phyloP scores from a whole-genome alignment of 2,329 filamentous ascomycete species.

The Xylaria sp. region DNA sequence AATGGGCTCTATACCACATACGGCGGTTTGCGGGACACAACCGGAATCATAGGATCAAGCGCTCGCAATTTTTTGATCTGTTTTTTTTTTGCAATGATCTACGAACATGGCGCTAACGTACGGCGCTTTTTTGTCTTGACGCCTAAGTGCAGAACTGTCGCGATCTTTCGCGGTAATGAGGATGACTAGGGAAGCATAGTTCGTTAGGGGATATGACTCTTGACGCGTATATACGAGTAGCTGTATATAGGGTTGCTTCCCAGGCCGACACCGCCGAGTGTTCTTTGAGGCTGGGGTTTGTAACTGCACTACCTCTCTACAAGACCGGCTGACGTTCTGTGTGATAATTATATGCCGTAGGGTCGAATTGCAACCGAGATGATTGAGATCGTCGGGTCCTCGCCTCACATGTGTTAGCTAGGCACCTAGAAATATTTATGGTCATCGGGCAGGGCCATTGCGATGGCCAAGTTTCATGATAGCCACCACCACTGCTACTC shows the following conservation, averaged over 20 bases:
- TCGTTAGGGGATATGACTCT: conserved; percentile 15
- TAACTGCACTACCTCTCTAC: neutral
- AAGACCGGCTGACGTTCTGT: neutral
- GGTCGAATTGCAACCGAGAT: neutral
- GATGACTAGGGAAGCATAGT: conserved; percentile 8
- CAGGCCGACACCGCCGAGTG: neutral
- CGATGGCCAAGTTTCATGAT: neutral
- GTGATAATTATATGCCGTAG: neutral
- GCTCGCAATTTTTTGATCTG: conserved; percentile 15
- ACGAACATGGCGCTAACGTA: conserved; percentile 15
- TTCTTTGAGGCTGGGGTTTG: neutral
- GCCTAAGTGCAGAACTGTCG: conserved; percentile 7
- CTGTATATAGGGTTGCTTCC: conserved; percentile 21
- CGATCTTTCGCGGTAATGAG: neutral
- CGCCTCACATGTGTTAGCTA: neutral
- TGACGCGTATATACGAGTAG: conserved; percentile 24
- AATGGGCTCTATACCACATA: conserved; percentile 25
- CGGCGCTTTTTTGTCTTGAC: conserved; percentile 13
- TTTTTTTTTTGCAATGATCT: conserved; percentile 24
- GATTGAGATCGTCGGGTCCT: neutral
- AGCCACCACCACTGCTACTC: neutral
- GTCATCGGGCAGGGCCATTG: neutral
- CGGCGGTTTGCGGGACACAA: conserved; percentile 16
- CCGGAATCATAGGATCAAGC: conserved; percentile 14
- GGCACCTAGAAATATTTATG: neutral